A percentile compares a stretch with the other conserved stretches of the same genome.
Conservation (phyloP, 2,329 filamentous ascomycete species). For the Pseudophaeomoniella oleicola region DNA sequence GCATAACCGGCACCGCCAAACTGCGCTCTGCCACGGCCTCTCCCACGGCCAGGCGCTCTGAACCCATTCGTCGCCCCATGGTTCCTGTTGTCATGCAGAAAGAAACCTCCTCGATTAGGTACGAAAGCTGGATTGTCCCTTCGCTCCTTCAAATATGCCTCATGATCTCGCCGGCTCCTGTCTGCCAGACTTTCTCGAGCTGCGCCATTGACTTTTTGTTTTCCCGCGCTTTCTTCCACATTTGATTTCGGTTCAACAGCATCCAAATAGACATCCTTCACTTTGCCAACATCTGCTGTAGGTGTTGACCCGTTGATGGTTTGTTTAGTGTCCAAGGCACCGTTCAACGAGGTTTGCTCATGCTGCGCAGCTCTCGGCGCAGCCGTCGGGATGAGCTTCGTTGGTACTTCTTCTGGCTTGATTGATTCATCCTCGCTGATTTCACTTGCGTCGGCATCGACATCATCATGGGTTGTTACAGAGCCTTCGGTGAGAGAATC, state of each 20-base stretch:
- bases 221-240: neutral
- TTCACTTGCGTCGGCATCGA: slow-evolving; percentile 44
- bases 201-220: neutral
- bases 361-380: slow-evolving; percentile 8
- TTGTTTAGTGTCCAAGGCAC: slow-evolving; percentile 38
- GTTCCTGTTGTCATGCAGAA: slow-evolving; percentile 87
- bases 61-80: slow-evolving; percentile 68
- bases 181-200: slow-evolving; percentile 48
- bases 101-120: slow-evolving; percentile 86
- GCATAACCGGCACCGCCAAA: slow-evolving; percentile 44
- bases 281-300: slow-evolving; percentile 22
- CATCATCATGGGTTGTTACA: slow-evolving; percentile 39
- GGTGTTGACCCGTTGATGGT: slow-evolving; percentile 46
- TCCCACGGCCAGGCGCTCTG: slow-evolving; percentile 52
- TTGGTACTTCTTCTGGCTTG: slow-evolving; percentile 11
- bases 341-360: slow-evolving; percentile 15
- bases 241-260: slow-evolving; percentile 19
- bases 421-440: slow-evolving; percentile 36
- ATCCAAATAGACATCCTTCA: slow-evolving; percentile 38
- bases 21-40: slow-evolving; percentile 44
- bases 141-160: slow-evolving; percentile 76
- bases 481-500: slow-evolving; percentile 52
- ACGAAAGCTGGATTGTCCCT: slow-evolving; percentile 88
- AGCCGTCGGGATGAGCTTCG: slow-evolving; percentile 9
- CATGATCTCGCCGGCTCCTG: slow-evolving; percentile 67